phyloP scores from a whole-genome alignment of 129 eudicot species.

The Artemisia argyi region DNA sequence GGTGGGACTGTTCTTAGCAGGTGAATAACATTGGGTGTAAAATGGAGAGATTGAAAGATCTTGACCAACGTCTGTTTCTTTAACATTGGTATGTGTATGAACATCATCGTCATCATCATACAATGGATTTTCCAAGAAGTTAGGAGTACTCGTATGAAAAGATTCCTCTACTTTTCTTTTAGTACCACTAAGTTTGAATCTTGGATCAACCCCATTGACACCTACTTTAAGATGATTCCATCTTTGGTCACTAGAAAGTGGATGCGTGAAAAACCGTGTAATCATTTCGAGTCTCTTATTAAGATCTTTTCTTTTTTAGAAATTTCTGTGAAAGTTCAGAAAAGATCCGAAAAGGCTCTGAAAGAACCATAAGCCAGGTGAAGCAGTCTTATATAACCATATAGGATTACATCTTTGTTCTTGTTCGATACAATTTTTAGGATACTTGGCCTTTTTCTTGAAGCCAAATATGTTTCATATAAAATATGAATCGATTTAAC shows the following conservation, averaged over 20 bases:
- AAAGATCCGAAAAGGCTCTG: slow-evolving; percentile 39
- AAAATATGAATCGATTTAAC: slow-evolving; percentile 17
- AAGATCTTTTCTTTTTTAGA: slow-evolving; percentile 13
- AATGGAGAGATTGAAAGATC: slow-evolving; percentile 24
- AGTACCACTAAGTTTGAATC: slow-evolving; percentile 23
- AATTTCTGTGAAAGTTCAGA: slow-evolving; percentile 1
- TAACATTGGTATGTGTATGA: slow-evolving; percentile 17
- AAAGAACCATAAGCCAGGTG: slow-evolving; percentile 45
- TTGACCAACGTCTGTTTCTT: slow-evolving; percentile 26
- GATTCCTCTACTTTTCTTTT: slow-evolving; percentile 33
- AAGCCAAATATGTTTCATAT: slow-evolving; percentile 7
- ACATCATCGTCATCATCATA: slow-evolving; percentile 14
- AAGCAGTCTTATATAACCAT: slow-evolving; percentile 34
- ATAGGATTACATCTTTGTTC: slow-evolving; percentile 32
- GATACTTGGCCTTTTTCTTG: slow-evolving; percentile 10
- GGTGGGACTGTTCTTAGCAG: slow-evolving; percentile 30
- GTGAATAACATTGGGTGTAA: slow-evolving; percentile 26
- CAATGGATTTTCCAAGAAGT: slow-evolving; percentile 20
- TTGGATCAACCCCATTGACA: slow-evolving; percentile 31
- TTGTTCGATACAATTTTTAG: slow-evolving; percentile 7
- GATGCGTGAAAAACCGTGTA: slow-evolving; percentile 26
- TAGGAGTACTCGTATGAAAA: slow-evolving; percentile 21
- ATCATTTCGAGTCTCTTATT: slow-evolving; percentile 29
- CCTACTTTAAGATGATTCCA: slow-evolving; percentile 21
- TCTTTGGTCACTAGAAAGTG: slow-evolving; percentile 31